A percentile compares a stretch with the other conserved stretches of the same genome.
Conservation (phyloP, 148 eudicot genomes). For the Cornus kousa region DNA sequence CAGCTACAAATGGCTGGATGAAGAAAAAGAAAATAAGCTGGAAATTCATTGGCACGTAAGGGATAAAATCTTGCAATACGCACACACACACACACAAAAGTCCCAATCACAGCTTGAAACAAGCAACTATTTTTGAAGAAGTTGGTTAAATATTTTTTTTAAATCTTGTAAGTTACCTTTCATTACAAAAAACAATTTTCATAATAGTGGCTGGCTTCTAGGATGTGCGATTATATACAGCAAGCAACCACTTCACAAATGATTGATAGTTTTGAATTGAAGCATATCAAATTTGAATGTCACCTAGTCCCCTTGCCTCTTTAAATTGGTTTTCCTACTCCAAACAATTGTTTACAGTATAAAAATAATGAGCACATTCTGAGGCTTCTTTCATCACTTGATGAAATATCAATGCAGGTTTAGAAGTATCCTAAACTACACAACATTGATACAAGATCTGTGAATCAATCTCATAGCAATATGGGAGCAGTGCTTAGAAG, state of each 20-base stretch:
- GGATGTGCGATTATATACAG: neutral
- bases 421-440: no score
- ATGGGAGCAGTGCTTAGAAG: neutral
- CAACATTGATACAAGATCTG: neutral
- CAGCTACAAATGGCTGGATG: neutral
- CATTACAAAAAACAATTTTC: neutral
- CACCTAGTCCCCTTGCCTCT: neutral
- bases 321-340: neutral
- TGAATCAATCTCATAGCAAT: neutral
- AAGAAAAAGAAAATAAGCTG: conserved; percentile 4
- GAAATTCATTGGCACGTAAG: neutral
- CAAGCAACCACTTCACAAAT: neutral
- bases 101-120: neutral
- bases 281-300: neutral
- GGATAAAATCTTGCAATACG: neutral
- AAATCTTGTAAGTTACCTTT: neutral
- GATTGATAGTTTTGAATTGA: neutral
- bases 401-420: no score
- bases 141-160: neutral
- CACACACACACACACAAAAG: neutral
- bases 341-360: neutral
- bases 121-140: neutral
- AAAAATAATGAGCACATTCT: neutral
- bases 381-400: neutral
- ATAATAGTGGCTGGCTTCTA: neutral